Evolutionary conservation across 1,284 basidiomycete genomes (phyloP).

Genomic region (Heterobasidion occidentale): DNA sequence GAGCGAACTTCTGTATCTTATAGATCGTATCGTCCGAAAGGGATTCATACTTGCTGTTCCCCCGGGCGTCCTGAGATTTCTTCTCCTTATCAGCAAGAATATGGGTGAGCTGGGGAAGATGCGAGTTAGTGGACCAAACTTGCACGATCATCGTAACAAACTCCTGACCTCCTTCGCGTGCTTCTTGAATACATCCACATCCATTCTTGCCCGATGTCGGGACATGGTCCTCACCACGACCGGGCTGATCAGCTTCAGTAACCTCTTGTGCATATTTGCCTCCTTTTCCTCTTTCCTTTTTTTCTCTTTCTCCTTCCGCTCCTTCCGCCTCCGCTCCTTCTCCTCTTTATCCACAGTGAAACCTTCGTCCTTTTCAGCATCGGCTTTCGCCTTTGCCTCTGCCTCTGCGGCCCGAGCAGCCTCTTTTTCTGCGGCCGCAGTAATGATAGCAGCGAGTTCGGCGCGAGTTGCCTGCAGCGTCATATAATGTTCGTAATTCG

Average conservation of each 20-base stretch:
- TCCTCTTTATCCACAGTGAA: constrained; percentile 19
- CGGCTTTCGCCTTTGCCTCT: constrained; percentile 26
- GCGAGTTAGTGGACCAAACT: constrained; percentile 1
- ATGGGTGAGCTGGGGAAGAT: constrained; percentile 53
- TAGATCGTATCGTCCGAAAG: constrained; percentile 80
- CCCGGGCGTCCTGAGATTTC: constrained; percentile 54
- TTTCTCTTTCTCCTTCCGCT: constrained; percentile 28
- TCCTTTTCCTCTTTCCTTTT: constrained; percentile 39
- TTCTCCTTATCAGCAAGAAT: constrained; percentile 91
- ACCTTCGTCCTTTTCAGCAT: constrained; percentile 7
- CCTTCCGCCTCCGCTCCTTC: constrained; percentile 22
- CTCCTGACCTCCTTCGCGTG: constrained; percentile 82
- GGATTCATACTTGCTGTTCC: constrained; percentile 59
- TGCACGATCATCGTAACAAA: too few species aligned
- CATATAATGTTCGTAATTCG: background rate
- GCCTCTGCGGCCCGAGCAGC: constrained; percentile 25
- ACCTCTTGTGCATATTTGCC: constrained; percentile 71
- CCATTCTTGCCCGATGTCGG: constrained; percentile 78
- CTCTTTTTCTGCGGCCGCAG: constrained; percentile 36
- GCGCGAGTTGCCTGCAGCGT: constrained; percentile 7
- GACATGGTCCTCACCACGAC: constrained; percentile 91
- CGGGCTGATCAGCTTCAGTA: constrained; percentile 80
- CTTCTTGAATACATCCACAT: constrained; percentile 87
- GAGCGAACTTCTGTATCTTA: constrained; percentile 93
- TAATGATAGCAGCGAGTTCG: constrained; percentile 40